Evolutionary conservation across 75 land plant genomes (phyloP).

Genomic region (Cupressus sempervirens): DNA sequence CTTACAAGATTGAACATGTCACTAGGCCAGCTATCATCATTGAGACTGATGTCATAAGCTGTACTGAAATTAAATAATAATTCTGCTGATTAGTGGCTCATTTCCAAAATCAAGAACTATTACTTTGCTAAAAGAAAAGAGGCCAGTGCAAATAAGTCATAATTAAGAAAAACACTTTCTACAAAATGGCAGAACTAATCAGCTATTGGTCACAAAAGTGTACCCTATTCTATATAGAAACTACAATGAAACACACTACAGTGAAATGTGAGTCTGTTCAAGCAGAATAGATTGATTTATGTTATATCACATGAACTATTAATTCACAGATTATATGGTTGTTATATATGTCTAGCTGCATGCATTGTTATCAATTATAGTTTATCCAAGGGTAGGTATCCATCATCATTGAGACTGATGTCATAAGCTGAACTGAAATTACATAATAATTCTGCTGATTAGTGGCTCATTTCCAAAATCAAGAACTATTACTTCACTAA

Average conservation of each 20-base stretch:
- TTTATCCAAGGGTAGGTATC: neutral
- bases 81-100: neutral
- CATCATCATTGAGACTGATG: slow-evolving; percentile 73
- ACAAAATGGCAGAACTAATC: neutral
- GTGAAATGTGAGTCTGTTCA: neutral
- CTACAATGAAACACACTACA: neutral
- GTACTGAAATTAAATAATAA: slow-evolving; percentile 43
- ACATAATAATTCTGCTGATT: neutral
- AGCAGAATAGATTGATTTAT: neutral
- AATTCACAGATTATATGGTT: neutral
- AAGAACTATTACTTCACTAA: neutral
- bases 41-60: slow-evolving; percentile 82
- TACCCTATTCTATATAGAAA: neutral
- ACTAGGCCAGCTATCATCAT: slow-evolving; percentile 72
- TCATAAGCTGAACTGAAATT: slow-evolving; percentile 83
- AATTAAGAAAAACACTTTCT: neutral
- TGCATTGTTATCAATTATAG: neutral
- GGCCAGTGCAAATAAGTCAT: neutral
- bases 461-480: neutral
- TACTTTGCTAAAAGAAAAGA: neutral
- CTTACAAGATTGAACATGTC: slow-evolving; percentile 58
- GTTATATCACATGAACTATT: neutral
- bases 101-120: neutral
- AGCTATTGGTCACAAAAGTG: neutral
- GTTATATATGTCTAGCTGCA: neutral